Evolutionary conservation across 106 monocot species (phyloP).

Genomic region (Acanthochlamys bracteata): DNA sequence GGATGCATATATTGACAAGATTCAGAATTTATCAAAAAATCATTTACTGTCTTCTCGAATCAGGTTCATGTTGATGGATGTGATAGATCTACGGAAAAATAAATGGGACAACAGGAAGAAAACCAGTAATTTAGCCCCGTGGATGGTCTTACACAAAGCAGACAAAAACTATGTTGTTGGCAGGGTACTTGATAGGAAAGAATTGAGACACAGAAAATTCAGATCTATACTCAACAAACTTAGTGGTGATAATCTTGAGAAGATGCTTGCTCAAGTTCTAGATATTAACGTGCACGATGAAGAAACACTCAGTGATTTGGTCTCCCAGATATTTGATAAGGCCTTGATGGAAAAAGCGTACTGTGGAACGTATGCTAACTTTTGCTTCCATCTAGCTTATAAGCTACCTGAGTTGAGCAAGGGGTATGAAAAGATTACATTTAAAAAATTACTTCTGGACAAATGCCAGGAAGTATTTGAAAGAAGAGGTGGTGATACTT

Average conservation of each 20-base stretch:
- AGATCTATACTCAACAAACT: slow-evolving; percentile 83
- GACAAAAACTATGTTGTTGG: slow-evolving; percentile 72
- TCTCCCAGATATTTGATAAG: slow-evolving; percentile 93
- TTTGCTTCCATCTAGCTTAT: slow-evolving; percentile 62
- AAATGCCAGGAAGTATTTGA: slow-evolving; percentile 97
- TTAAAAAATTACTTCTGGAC: slow-evolving; percentile 70
- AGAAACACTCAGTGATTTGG: slow-evolving; percentile 58
- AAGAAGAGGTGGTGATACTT: slow-evolving; percentile 64
- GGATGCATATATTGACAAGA: slow-evolving; percentile 70
- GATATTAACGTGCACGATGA: slow-evolving; percentile 64
- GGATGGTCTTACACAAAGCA: slow-evolving; percentile 67
- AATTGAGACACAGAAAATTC: slow-evolving; percentile 66
- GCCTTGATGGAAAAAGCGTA: slow-evolving; percentile 86
- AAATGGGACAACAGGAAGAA: slow-evolving; percentile 74
- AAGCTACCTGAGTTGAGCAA: slow-evolving; percentile 64
- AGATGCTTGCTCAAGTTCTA: slow-evolving; percentile 59
- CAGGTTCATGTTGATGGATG: slow-evolving; percentile 79
- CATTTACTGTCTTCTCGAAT: slow-evolving; percentile 62
- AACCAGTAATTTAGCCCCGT: slow-evolving; percentile 10
- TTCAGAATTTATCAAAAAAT: slow-evolving; percentile 47
- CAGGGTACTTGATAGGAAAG: slow-evolving; percentile 58
- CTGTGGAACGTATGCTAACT: slow-evolving; percentile 97
- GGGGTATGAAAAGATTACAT: slow-evolving; percentile 73
- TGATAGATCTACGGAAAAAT: slow-evolving; percentile 85
- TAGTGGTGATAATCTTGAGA: slow-evolving; percentile 85